Evolutionary conservation across 2,329 filamentous ascomycete genomes (phyloP).

Genomic region (Ascochyta pisi): DNA sequence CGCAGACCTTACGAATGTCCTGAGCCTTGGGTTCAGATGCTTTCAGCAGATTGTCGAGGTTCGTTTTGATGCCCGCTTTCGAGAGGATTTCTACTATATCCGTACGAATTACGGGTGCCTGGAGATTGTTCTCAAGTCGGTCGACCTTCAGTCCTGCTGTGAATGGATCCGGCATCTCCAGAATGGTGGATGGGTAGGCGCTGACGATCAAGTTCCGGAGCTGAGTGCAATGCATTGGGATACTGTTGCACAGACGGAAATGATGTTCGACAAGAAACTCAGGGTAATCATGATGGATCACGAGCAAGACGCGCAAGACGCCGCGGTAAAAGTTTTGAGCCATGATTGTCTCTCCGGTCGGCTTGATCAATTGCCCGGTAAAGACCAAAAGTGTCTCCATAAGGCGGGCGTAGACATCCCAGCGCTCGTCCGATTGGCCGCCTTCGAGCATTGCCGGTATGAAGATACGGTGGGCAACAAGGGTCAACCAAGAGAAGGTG

Average conservation of each 20-base stretch:
- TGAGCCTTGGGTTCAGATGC: slow-evolving; percentile 70
- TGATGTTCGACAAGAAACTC: slow-evolving; percentile 92
- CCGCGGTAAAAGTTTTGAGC: slow-evolving; percentile 86
- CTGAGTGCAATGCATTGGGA: slow-evolving; percentile 85
- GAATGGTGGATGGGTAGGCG: slow-evolving; percentile 73
- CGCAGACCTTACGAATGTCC: slow-evolving; percentile 76
- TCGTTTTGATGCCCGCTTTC: slow-evolving; percentile 60
- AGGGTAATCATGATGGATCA: slow-evolving; percentile 92
- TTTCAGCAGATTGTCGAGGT: slow-evolving; percentile 60
- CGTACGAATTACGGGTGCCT: slow-evolving; percentile 69
- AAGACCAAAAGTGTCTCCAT: slow-evolving; percentile 75
- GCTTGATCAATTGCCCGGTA: slow-evolving; percentile 80
- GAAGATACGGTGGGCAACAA: slow-evolving; percentile 86
- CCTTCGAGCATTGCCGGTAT: slow-evolving; percentile 75
- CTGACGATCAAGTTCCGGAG: slow-evolving; percentile 87
- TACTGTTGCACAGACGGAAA: slow-evolving; percentile 77
- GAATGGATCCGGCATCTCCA: slow-evolving; percentile 76
- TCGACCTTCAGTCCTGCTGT: slow-evolving; percentile 78
- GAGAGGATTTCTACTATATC: slow-evolving; percentile 63
- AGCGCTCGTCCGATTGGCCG: slow-evolving; percentile 68
- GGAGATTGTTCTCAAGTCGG: slow-evolving; percentile 74
- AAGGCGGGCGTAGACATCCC: slow-evolving; percentile 76
- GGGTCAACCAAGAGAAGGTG: slow-evolving; percentile 80
- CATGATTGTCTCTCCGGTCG: slow-evolving; percentile 70
- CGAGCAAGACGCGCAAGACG: slow-evolving; percentile 79